Evolutionary conservation across 73 alveolate species (phyloP).

Genomic region (Durusdinium trenchii): DNA sequence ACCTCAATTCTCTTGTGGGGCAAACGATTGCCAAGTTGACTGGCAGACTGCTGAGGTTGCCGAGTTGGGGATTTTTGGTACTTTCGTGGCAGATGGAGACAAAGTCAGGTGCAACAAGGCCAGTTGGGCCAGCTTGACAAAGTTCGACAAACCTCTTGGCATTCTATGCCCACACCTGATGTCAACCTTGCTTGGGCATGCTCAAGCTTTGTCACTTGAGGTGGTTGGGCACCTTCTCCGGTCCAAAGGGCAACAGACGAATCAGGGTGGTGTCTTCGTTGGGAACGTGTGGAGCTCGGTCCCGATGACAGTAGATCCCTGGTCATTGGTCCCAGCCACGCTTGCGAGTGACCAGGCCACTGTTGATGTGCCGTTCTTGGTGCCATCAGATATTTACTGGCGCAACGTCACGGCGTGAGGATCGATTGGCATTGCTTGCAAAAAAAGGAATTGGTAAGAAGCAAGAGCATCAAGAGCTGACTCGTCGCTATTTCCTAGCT

Average conservation of each 20-base stretch:
- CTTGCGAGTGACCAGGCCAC: not conserved
- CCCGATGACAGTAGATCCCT: not conserved
- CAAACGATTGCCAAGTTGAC: not conserved
- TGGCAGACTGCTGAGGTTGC: constrained; percentile 31
- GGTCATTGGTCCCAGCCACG: not conserved
- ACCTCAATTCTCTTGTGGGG: no score
- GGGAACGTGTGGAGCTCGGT: constrained; percentile 33
- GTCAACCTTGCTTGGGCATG: not conserved
- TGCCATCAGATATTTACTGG: constrained; percentile 5
- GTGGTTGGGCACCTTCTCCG: constrained; percentile 65
- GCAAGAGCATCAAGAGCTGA: no score
- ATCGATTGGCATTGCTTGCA: no score
- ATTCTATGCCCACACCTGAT: not conserved
- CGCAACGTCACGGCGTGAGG: no score
- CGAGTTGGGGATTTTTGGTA: constrained; percentile 67
- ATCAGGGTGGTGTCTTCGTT: constrained; percentile 80
- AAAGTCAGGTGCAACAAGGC: constrained; percentile 62
- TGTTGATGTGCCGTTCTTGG: constrained; percentile 70
- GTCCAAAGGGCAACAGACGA: constrained; percentile 72
- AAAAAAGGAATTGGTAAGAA: no score
- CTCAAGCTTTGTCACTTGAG: not conserved
- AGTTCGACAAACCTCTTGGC: no score
- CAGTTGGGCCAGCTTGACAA: not conserved
- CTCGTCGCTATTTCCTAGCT: no score
- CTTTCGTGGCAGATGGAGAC: constrained; percentile 59